Base-by-base conservation (phyloP, 768 basidiomycete genomes). In the Lactarius tabidus region DNA sequence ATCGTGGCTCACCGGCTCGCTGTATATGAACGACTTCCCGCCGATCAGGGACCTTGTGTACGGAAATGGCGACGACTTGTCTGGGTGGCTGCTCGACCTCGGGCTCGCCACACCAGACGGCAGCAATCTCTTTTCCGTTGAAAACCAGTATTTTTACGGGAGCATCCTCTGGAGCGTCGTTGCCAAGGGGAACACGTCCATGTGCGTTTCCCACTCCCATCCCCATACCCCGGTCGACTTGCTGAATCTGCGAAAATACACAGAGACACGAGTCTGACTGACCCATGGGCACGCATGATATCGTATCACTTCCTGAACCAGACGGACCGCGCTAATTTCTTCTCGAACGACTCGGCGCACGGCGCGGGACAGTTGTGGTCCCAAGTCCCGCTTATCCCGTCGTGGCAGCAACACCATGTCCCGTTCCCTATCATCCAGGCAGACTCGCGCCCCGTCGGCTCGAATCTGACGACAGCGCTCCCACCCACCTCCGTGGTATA, bases 281-380 rank as follows among this genome's bases (percentile, higher is more conserved):
- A 91, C 71, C 76, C 84, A 7, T 90, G 86, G 81, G 77, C 81
- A 0, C 83, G 87, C 1, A 82, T 85, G 72, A 80, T 91, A 38
- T 81, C 86, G 1, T 87, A 88, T 67, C 90, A 92, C 72, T 91
- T 91, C 70, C 75, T 88, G 64, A 89, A 86, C 70, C 82, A 84
- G 59, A 91, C 89, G 0, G 78, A 79, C 7, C 76, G 79, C 18
- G 63, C 60, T 12, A 85, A 89, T 70, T 85, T 89, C 70, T 87
- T 85, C 74, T 82, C 82, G 2, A 83, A 85, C 55, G 73, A 79
- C 51, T 77, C 82, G 1, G 77, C 79, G 8, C 89, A 91, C 66
- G 88, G 88, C n/a, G 85, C 87, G n/a, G 89, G 88, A 6, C 82
- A 87, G 62, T 79, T 88, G 12, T 87, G 87, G 84, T 88, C 87